Base-by-base conservation (phyloP, 2,329 filamentous ascomycete genomes). In the Colletotrichum brevisporum region DNA sequence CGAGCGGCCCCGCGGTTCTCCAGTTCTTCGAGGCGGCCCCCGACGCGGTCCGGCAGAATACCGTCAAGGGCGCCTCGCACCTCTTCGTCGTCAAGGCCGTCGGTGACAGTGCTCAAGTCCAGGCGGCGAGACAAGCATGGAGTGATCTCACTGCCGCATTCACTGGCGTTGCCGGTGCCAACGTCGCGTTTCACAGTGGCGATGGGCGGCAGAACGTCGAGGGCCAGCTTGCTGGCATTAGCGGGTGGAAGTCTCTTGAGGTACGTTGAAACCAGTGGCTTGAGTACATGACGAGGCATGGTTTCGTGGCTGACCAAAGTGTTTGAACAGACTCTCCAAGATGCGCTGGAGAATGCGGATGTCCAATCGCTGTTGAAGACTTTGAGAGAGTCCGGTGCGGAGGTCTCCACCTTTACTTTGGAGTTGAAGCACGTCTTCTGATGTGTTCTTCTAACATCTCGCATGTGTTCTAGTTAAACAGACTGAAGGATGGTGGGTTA, bases 51-150 rank as follows among this genome's bases (percentile, higher is more conserved):
- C 24, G 31, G 5, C 36, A 51, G 26, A 13, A 59, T 45, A 64
- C 62, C 12, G n/a, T 64, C 5, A 24, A 45, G 13, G 36, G 15
- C n/a, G 48, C 27, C 31, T 45, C 62, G 6, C 62, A 64, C 47
- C 43, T 64, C 27, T 64, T 64, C n/a, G 47, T 64, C n/a, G 16
- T 59, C n/a, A 64, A 64, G 36, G 54, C 62, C 4, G 27, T 13
- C 5, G 62, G 62, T 5, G 48, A 16, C 9, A 54, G 13, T 4
- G 62, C 12, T 9, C 31, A 51, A 50, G 24, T 58, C 8, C 8
- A 26, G 21, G 5, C 9, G 24, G 54, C 47, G 21, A 64, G 51
- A 10, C 9, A n/a, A 13, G 12, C n/a, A 15, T 64, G 62, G 62
- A 36, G 43, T 15, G 55, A 12, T 3, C n/a, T 64, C 13, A 43